A percentile compares a stretch with the other conserved stretches of the same genome.
These are phyloP conservation scores for Bimuria novae-zelandiae DNA, from an alignment of 2,329 filamentous ascomycete genomes.

Conservation along the genomic window DNA sequence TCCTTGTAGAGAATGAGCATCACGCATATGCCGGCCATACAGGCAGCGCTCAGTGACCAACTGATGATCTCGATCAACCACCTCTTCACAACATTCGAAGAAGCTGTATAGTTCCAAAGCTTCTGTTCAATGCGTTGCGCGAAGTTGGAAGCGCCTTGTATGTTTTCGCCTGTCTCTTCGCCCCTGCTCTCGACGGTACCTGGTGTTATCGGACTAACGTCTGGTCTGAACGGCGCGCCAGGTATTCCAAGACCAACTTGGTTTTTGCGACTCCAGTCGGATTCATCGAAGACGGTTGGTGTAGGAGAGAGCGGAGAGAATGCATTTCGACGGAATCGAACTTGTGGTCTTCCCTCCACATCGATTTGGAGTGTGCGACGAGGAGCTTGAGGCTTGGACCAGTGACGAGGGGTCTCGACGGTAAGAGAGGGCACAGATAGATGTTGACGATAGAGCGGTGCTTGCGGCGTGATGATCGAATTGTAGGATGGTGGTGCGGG, in stretches of 20 bases:
- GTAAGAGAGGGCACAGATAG: conserved; percentile 10
- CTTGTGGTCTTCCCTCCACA: conserved; percentile 6
- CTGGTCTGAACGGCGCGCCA: conserved; percentile 6
- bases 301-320: conserved; percentile 12
- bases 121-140: conserved; percentile 18
- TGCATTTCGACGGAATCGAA: conserved; percentile 14
- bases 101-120: conserved; percentile 15
- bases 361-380: conserved; percentile 7
- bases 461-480: background rate
- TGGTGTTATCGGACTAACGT: conserved; percentile 14
- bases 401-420: conserved; percentile 3
- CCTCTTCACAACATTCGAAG: conserved; percentile 10
- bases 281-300: background rate
- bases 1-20: conserved; percentile 10
- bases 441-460: background rate
- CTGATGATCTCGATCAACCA: conserved; percentile 20
- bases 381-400: conserved; percentile 3
- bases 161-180: background rate
- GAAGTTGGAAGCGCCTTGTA: conserved; percentile 1
- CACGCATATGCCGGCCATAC: conserved; percentile 16
- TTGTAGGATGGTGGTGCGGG: conserved; percentile 12
- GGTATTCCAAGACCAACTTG: conserved; percentile 12
- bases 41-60: conserved; percentile 17
- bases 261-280: conserved; percentile 8
- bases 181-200: conserved; percentile 9